These are phyloP conservation scores for Malus asiatica DNA, from an alignment of 306 rosid species.

Conservation along the genomic window DNA sequence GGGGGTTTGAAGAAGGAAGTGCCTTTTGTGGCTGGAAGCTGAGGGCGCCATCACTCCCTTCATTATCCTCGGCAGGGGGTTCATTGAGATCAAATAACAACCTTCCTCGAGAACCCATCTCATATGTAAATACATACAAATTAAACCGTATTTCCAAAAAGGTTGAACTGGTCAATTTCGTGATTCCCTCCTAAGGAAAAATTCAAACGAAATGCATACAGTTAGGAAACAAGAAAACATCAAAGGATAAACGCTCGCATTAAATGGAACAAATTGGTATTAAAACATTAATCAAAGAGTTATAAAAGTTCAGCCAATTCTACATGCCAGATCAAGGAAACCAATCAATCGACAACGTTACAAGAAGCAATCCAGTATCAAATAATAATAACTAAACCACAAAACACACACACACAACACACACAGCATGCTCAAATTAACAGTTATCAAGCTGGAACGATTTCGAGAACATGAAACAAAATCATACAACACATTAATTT, in stretches of 20 bases:
- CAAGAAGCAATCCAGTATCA: not conserved
- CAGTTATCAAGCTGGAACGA: not conserved
- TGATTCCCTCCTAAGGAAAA: conserved; percentile 21
- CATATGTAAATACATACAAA: conserved; percentile 73
- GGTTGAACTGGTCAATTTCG: conserved; percentile 3
- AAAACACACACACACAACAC: not conserved
- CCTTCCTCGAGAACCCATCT: conserved; percentile 97
- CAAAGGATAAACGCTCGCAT: not conserved
- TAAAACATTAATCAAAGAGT: not conserved
- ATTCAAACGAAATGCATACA: conserved; percentile 47
- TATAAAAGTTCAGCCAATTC: not conserved
- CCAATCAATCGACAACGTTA: not conserved
- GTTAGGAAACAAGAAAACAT: not conserved
- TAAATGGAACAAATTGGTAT: not conserved
- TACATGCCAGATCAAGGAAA: not conserved
- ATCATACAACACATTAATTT: not conserved
- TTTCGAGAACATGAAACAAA: not conserved
- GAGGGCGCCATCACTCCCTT: conserved; percentile 40
- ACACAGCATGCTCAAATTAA: not conserved
- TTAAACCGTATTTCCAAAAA: conserved; percentile 23
- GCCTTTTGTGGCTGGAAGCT: conserved; percentile 65
- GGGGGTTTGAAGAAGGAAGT: conserved; percentile 49
- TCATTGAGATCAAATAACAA: conserved; percentile 92
- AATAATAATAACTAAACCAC: not conserved
- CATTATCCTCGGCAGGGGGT: conserved; percentile 82